Evolutionary conservation across 2,329 filamentous ascomycete species (phyloP), one percentile per base, ranked within the genome.

Genomic region (Ophiostoma angusticollis): DNA sequence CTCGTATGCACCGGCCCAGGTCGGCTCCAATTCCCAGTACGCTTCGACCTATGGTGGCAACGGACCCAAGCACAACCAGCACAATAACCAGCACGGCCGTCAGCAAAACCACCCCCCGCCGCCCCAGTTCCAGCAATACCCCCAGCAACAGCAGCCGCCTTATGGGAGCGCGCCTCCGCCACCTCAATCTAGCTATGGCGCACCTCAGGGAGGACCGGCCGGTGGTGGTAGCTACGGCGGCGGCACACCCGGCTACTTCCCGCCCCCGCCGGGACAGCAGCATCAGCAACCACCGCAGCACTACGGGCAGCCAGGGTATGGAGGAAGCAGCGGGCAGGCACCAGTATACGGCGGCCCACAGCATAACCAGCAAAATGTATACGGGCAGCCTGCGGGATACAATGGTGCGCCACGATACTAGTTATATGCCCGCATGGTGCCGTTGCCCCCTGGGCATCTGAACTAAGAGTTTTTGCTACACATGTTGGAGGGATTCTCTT

Each of bases 141-240:
- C 41, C 6, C 31, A 17, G 16, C 31, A 23, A 9, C 39, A 41
- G 19, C 24, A 25, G 11, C 23, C 44, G 3, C 27, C 35, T 2
- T 45, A 45, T 3, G 32, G 40, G 2, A 35, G 24, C n/a, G 18
- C 29, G 18, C 40, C 37, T 12, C 30, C 40, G 3, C 40, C 43
- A 17, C 21, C 30, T 19, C 37, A 32, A 6, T 32, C 35, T 9
- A 30, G 28, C 7, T 43, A 45, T 31, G 32, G 31, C 2, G 25
- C 23, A 9, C 31, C 35, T 9, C 24, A 30, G 12, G 52, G 47
- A 14, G 48, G 47, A 11, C 49, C 54, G 36, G 48, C 53, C 3
- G 29, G 41, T 30, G 22, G 29, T 9, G 51, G 54, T 27, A 51
- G 50, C 6, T 47, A 48, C 25, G 47, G 53, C 16, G 37, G 37